A percentile compares a stretch with the other conserved stretches of the same genome.
Conservation (phyloP, 441 rosid species). For the Monsonia emarginata region DNA sequence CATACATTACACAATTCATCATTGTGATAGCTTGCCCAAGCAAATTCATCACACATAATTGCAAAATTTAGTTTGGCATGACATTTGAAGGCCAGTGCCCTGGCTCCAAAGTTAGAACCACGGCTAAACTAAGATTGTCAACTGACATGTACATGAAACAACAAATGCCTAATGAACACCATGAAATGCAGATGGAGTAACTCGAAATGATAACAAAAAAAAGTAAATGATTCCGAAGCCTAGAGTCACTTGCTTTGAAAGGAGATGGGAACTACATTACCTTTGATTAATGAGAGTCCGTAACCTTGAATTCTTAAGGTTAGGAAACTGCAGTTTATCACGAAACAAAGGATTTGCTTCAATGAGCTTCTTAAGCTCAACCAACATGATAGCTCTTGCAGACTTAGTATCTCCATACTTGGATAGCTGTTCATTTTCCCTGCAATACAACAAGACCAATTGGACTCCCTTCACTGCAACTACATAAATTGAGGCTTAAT, state of each 20-base stretch:
- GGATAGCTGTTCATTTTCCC: constrained; percentile 71
- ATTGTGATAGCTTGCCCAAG: too few relatives aligned
- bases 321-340: constrained; percentile 72
- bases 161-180: neutral
- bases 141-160: neutral
- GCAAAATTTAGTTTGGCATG: too few relatives aligned
- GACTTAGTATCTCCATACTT: constrained; percentile 70
- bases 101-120: neutral
- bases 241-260: too few relatives aligned
- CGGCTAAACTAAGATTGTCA: neutral
- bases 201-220: too few relatives aligned
- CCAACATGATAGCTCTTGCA: constrained; percentile 72
- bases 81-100: too few relatives aligned
- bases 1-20: too few relatives aligned
- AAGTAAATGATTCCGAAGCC: too few relatives aligned
- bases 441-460: constrained; percentile 20
- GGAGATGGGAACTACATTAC: too few relatives aligned
- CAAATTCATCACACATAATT: too few relatives aligned
- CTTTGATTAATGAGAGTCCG: constrained; percentile 74
- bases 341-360: constrained; percentile 84
- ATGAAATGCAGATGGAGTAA: too few relatives aligned
- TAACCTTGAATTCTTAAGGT: constrained; percentile 61
- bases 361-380: constrained; percentile 61
- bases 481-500: neutral
- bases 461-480: neutral